Base-by-base conservation (phyloP, 768 basidiomycete genomes). In the Suillus tomentosus region DNA sequence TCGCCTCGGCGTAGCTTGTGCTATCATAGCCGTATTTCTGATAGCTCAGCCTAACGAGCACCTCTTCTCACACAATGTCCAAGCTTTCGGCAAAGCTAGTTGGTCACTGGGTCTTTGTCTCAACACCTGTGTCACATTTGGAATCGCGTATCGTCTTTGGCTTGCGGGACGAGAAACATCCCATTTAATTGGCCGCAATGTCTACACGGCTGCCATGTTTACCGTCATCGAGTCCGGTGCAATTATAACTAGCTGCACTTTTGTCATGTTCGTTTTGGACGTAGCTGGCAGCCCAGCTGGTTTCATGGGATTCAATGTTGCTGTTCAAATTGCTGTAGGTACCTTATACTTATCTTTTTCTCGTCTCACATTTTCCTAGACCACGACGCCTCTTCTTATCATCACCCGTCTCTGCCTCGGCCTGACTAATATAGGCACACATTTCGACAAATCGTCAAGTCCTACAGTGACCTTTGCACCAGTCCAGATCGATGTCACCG, bases 221-320 rank as follows among this genome's bases (percentile, higher is more conserved):
- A 68, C 67, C 50, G 56, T 70, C 45, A 60, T 70, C 55, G 69
- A 70, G 56, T 70, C 69, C 14, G 69, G 69, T 34, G 69, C 61
- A 19, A 31, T 70, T 13, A 60, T 65, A n/a, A 65, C 69, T 6
- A 56, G 56, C 9, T 62, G 61, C 47, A 70, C 69, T 5, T 15
- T 70, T 7, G 50, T 69, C 7, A 34, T 66, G 39, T 61, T 70
- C 56, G 27, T 40, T 17, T 51, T 70, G 36, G 63, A 69, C 39
- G 13, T 62, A 10, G 51, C 24, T 24, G 63, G 66, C 13, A 65
- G 58, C 55, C 61, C 63, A 9, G 36, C 58, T 22, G 51, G 55
- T 27, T n/a, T 61, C 14, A 47, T 53, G 31, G 62, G 56, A 9
- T 60, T 69, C 22, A 62, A 63, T 45, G 56, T 65, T 55, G 54